These are phyloP conservation scores for Dacryopinax spathularia DNA, from an alignment of 768 basidiomycete species.

Conservation along the genomic window DNA sequence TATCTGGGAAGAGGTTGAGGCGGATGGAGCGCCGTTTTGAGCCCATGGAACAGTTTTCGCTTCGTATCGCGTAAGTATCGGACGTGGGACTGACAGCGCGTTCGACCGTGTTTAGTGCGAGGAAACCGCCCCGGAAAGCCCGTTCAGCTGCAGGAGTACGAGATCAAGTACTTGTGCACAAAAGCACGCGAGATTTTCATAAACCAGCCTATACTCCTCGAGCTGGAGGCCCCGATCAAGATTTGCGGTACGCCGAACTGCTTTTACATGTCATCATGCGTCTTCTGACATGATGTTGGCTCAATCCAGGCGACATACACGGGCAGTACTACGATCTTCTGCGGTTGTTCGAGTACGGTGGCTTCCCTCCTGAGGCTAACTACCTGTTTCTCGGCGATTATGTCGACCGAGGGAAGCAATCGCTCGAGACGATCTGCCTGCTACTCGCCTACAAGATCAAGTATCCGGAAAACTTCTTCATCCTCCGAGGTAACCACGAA, in stretches of 20 bases:
- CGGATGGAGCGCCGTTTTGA: neutral
- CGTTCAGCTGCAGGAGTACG: conserved; percentile 94
- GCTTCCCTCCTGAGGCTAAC: conserved; percentile 99
- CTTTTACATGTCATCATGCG: conserved; percentile 10
- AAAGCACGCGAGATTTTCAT: conserved; percentile 99
- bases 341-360: conserved; percentile 95
- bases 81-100: neutral
- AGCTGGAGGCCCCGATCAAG: conserved; percentile 98
- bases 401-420: conserved; percentile 98
- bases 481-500: conserved; percentile 96
- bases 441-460: conserved; percentile 99
- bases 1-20: neutral
- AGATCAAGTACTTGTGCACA: conserved; percentile 98
- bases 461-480: conserved; percentile 99
- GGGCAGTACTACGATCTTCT: conserved; percentile 99
- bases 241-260: conserved; percentile 69
- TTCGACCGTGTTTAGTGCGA: conserved; percentile 44
- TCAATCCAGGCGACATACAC: conserved; percentile 76
- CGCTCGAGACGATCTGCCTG: conserved; percentile 97
- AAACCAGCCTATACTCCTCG: conserved; percentile 93
- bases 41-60: neutral
- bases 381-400: conserved; percentile 99
- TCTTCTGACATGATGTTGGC: conserved; percentile 5
- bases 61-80: neutral
- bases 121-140: conserved; percentile 98